Conservation (phyloP, 1,284 basidiomycete species). For the Ceratobasidium sp. region DNA sequence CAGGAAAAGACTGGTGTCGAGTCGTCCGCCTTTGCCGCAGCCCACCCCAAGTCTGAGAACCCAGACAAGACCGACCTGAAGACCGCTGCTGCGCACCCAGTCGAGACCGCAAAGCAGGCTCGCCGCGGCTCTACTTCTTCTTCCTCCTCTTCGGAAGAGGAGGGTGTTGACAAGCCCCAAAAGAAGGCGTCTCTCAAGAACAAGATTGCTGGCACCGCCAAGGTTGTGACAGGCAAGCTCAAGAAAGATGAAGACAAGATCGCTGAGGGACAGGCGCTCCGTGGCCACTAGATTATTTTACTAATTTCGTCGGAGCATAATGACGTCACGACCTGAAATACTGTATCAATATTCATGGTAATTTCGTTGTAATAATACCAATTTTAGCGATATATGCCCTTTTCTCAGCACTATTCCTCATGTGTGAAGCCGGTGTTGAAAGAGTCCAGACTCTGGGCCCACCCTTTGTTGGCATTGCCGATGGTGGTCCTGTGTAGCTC, state of each 20-base stretch:
- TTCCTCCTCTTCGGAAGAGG: neutral
- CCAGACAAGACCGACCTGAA: constrained; percentile 17
- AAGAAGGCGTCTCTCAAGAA: constrained; percentile 44
- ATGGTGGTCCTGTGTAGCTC: too few relatives aligned
- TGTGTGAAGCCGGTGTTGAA: too few relatives aligned
- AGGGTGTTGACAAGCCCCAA: neutral
- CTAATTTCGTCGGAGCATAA: neutral
- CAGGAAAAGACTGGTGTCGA: neutral
- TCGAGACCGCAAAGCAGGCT: constrained; percentile 16
- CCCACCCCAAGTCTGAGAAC: constrained; percentile 15
- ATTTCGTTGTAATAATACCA: neutral
- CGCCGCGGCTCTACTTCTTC: constrained; percentile 9
- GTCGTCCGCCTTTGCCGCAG: neutral
- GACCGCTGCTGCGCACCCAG: constrained; percentile 26
- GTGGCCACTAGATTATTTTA: constrained; percentile 20
- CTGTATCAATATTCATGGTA: neutral
- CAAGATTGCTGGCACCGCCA: constrained; percentile 48
- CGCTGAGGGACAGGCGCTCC: constrained; percentile 34
- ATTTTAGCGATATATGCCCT: neutral
- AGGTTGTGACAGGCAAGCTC: constrained; percentile 47
- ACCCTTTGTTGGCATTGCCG: too few relatives aligned
- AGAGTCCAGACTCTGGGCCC: too few relatives aligned
- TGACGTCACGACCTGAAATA: neutral
- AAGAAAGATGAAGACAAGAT: constrained; percentile 44
- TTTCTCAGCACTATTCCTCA: too few relatives aligned